Percentiles rank a stretch among this genome's conserved stretches.
phyloP scores from a whole-genome alignment of 768 basidiomycete species.

The Aureoboletus auriporus region DNA sequence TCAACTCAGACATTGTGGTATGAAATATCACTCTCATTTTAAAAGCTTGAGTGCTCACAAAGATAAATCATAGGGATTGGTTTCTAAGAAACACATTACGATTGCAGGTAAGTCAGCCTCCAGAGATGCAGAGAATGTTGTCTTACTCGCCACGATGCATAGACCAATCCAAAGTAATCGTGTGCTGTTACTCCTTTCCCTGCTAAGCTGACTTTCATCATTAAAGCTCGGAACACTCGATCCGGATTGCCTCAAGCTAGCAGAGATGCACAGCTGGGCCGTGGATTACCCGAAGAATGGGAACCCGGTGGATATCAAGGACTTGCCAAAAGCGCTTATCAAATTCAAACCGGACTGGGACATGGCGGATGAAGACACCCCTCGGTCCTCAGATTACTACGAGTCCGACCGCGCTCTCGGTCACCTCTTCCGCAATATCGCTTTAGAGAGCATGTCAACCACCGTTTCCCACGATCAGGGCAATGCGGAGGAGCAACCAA shows the following conservation, averaged over 20 bases:
- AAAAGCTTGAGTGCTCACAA: constrained; percentile 3
- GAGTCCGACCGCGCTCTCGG: constrained; percentile 69
- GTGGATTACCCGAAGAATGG: constrained; percentile 84
- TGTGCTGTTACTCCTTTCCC: background rate
- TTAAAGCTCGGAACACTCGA: constrained; percentile 60
- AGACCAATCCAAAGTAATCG: constrained; percentile 68
- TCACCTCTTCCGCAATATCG: constrained; percentile 61
- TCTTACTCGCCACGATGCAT: background rate
- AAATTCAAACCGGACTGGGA: constrained; percentile 55
- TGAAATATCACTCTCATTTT: constrained; percentile 7
- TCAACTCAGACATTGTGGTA: constrained; percentile 78
- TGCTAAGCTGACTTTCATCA: constrained; percentile 1
- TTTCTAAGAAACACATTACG: constrained; percentile 63
- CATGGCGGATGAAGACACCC: constrained; percentile 50
- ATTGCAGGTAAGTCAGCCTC: constrained; percentile 54
- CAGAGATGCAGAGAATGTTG: background rate
- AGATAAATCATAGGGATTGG: constrained; percentile 48
- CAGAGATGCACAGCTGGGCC: constrained; percentile 55
- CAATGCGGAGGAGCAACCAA: constrained; percentile 31
- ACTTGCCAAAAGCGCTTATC: constrained; percentile 44
- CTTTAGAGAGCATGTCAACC: constrained; percentile 34
- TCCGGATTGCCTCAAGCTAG: constrained; percentile 50
- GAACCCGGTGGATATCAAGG: constrained; percentile 52
- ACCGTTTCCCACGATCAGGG: constrained; percentile 7
- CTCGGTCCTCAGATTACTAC: constrained; percentile 64